These are phyloP conservation scores for Irineochytrium annulatum DNA, from an alignment of 192 early-diverging fungal genomes.

Conservation along the genomic window DNA sequence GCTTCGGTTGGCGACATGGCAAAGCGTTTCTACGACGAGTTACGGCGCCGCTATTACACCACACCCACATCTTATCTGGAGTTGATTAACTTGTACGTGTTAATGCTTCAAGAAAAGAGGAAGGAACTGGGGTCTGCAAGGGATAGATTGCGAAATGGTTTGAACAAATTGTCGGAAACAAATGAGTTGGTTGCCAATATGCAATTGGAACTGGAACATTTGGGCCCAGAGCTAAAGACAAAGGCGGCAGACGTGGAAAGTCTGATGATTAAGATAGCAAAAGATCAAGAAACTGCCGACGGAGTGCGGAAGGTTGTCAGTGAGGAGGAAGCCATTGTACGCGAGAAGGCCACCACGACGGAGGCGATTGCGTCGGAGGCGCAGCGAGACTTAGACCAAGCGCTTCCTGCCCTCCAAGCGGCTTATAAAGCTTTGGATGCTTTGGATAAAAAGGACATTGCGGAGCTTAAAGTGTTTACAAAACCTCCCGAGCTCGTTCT, in stretches of 20 bases:
- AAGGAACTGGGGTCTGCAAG: slow-evolving; percentile 48
- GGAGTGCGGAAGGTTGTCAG: slow-evolving; percentile 57
- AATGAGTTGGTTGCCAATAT: slow-evolving; percentile 59
- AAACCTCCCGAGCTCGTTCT: slow-evolving; percentile 56
- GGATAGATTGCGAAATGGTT: slow-evolving; percentile 49
- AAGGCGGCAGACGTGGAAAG: slow-evolving; percentile 50
- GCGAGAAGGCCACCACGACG: slow-evolving; percentile 50
- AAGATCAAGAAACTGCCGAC: slow-evolving; percentile 61
- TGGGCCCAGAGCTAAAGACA: slow-evolving; percentile 52
- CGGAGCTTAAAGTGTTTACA: slow-evolving; percentile 56
- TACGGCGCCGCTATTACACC: slow-evolving; percentile 53
- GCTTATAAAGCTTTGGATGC: slow-evolving; percentile 57
- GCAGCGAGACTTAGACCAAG: slow-evolving; percentile 55
- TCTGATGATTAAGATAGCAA: slow-evolving; percentile 59
- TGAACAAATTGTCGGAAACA: slow-evolving; percentile 53
- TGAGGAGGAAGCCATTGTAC: slow-evolving; percentile 54
- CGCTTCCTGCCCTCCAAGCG: slow-evolving; percentile 50
- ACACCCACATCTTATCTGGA: slow-evolving; percentile 59
- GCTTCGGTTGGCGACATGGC: slow-evolving; percentile 48
- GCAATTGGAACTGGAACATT: slow-evolving; percentile 53
- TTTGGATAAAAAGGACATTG: slow-evolving; percentile 60
- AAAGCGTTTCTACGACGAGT: slow-evolving; percentile 45
- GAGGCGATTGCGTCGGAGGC: slow-evolving; percentile 58
- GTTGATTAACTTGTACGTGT: slow-evolving; percentile 54
- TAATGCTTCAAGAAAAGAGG: slow-evolving; percentile 57